Conservation (phyloP, 495 filamentous ascomycete species). For the Hyaloscypha finlandica region DNA sequence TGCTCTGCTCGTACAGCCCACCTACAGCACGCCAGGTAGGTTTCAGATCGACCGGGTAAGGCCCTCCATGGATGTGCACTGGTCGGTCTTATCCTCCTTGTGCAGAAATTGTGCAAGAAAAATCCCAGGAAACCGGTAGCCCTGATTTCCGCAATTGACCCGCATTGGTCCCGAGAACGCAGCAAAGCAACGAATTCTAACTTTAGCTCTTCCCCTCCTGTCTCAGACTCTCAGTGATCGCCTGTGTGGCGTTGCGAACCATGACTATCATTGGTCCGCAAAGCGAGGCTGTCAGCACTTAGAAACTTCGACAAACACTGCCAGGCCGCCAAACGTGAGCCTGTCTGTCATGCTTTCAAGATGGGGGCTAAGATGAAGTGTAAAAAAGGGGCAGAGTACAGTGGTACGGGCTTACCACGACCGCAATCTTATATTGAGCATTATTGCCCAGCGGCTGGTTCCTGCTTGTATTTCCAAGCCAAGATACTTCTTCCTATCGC, state of each 20-base stretch:
- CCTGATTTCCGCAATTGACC: background rate
- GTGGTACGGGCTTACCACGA: background rate
- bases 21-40: background rate
- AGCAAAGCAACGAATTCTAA: background rate
- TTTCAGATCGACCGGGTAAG: background rate
- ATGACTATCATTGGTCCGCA: background rate
- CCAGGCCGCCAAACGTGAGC: background rate
- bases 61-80: background rate
- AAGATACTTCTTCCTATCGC: no score
- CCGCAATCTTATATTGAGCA: background rate
- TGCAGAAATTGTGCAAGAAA: background rate
- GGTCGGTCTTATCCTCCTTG: background rate
- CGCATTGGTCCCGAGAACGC: background rate
- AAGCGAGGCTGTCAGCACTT: background rate
- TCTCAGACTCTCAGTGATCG: background rate
- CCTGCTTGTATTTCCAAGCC: background rate
- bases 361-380: background rate
- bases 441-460: background rate
- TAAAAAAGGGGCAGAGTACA: background rate
- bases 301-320: background rate
- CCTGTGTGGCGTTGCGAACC: background rate
- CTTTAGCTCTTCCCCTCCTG: background rate
- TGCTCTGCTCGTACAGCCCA: background rate
- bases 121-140: background rate
- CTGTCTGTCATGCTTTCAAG: background rate